phyloP scores from a whole-genome alignment of 108 stramenopile genomes.

The Cyclotella cryptica region DNA sequence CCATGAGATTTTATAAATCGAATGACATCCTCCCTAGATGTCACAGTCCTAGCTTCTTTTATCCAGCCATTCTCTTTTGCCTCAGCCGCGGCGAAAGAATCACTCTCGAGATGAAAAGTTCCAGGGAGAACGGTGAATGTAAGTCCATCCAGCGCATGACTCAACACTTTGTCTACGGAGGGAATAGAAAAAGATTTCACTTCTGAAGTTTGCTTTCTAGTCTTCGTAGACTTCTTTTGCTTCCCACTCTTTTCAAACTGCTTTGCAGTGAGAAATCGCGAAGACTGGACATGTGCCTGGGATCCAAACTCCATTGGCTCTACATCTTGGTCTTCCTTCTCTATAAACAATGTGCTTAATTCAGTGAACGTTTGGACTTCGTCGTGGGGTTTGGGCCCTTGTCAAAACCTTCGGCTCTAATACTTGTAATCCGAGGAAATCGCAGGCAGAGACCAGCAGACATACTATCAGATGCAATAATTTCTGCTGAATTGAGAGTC shows the following conservation, averaged over 20 bases:
- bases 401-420: slow-evolving; percentile 61
- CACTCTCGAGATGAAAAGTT: slow-evolving; percentile 58
- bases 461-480: slow-evolving; percentile 55
- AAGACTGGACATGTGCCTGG: slow-evolving; percentile 9
- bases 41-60: too few species aligned
- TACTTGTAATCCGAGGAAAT: slow-evolving; percentile 73
- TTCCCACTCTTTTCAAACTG: slow-evolving; percentile 45
- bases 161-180: slow-evolving; percentile 5
- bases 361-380: slow-evolving; percentile 54
- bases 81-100: slow-evolving; percentile 61
- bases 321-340: slow-evolving; percentile 43
- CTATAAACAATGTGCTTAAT: slow-evolving; percentile 55
- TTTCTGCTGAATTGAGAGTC: slow-evolving; percentile 76
- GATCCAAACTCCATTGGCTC: slow-evolving; percentile 31
- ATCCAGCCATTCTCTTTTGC: slow-evolving; percentile 71
- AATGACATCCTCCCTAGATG: too few species aligned
- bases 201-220: slow-evolving; percentile 28
- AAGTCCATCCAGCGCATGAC: slow-evolving; percentile 55
- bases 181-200: slow-evolving; percentile 44
- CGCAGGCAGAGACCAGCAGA: slow-evolving; percentile 77
- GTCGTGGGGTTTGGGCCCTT: slow-evolving; percentile 56
- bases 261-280: slow-evolving; percentile 73
- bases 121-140: slow-evolving; percentile 76
- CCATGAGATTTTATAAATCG: too few species aligned
- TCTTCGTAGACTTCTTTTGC: slow-evolving; percentile 50